Evolutionary conservation across 352 stramenopile genomes (phyloP).

Genomic region (Salisapilia sapeloensis): DNA sequence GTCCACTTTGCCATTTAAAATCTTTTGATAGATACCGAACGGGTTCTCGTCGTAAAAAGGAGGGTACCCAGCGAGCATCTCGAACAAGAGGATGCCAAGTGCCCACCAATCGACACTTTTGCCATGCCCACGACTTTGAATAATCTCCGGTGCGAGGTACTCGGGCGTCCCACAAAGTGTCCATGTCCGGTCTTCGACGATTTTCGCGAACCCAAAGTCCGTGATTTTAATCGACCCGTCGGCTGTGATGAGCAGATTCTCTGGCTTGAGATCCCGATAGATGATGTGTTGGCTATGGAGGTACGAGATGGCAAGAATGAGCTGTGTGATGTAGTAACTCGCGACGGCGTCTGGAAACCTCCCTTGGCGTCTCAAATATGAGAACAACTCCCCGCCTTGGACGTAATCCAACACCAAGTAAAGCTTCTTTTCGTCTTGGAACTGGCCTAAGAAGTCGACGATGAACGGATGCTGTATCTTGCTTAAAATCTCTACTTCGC

Average conservation of each 20-base stretch:
- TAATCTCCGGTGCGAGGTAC: conserved; percentile 89
- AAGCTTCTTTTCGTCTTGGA: conserved; percentile 80
- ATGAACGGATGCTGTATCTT: conserved; percentile 83
- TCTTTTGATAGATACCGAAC: conserved; percentile 91
- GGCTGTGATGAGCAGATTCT: conserved; percentile 85
- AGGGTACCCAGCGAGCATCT: conserved; percentile 83
- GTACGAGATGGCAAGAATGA: conserved; percentile 79
- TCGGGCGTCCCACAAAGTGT: conserved; percentile 88
- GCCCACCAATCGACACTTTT: conserved; percentile 88
- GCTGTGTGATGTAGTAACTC: conserved; percentile 81
- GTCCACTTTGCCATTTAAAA: conserved; percentile 81
- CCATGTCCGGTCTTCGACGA: conserved; percentile 79
- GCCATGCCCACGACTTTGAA: conserved; percentile 80
- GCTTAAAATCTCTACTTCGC: conserved; percentile 81
- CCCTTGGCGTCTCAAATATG: conserved; percentile 72
- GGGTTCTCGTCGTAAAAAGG: conserved; percentile 88
- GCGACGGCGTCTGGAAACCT: conserved; percentile 66
- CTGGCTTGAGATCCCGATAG: conserved; percentile 87
- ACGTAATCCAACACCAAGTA: conserved; percentile 89
- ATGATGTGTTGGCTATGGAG: conserved; percentile 86
- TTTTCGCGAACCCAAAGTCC: conserved; percentile 90
- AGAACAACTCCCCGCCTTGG: conserved; percentile 86
- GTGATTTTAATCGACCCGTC: conserved; percentile 86
- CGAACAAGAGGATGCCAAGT: conserved; percentile 82
- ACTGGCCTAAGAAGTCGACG: conserved; percentile 72